Evolutionary conservation across 2,329 filamentous ascomycete species (phyloP), one percentile per base, ranked within the genome.

Genomic region (Colletotrichum echinochloae): DNA sequence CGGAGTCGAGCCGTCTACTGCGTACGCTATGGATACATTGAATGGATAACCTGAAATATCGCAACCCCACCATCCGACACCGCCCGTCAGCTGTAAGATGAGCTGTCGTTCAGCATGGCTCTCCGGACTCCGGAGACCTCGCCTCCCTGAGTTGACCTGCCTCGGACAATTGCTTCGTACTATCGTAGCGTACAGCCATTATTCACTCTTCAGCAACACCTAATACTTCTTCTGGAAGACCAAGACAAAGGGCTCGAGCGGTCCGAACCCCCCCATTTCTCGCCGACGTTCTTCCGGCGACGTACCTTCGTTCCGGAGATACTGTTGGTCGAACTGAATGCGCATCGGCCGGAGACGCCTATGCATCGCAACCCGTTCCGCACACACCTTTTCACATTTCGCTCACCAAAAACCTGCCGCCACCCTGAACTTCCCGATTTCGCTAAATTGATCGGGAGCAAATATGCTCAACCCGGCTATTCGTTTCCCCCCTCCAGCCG

Each of bases 31-130:
- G 23, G 63, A 64, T n/a, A 39, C 56, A 41, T 49, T 60, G 49
- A 60, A 70, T 61, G 59, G 66, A 51, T 57, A 66, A 61, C 63
- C 66, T 66, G 62, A 70, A 66, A 51, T 66, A 70, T 60, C 66
- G 56, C 49, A 65, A 65, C 66, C 55, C 63, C 66, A 67, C 65
- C 51, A 54, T 33, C 65, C 65, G 54, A 61, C 66, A 66, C 55
- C 55, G 62, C 66, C 63, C 62, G 56, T 49, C 63, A 48, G 46
- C 33, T 56, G 66, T 70, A 60, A 70, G 56, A 70, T 70, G 66
- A 70, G 49, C 55, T 70, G 66, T 37, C 37, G 33, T 23, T n/a
- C 20, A 23, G 52, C 30, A 35, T 37, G 52, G 52, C 52, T 63
- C 33, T 23, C n/a, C 49, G 28, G 49, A 55, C 33, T 23, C n/a